Base-by-base conservation (phyloP, 1,284 basidiomycete species). In the Leccinum pachyderme region DNA sequence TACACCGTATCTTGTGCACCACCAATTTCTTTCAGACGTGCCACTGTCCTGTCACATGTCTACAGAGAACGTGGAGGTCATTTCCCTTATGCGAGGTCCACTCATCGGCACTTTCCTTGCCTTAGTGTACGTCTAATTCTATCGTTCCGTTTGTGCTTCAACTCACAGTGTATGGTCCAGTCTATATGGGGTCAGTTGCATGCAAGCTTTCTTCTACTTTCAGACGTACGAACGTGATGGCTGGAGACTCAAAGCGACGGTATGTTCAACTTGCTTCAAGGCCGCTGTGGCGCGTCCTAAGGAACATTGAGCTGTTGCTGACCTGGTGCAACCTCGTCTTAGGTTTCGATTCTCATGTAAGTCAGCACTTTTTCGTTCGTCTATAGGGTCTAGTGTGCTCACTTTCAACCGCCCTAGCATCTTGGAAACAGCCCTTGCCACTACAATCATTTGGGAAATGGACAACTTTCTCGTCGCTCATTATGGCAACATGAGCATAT, bases 131-230 rank as follows among this genome's bases (percentile, higher is more conserved):
- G 65, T 62, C 18, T n/a, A 27, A 2, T 18, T 29, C 22, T 37
- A n/a, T 33, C 12, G 11, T 12, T 25, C 7, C 8, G 1, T 15
- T 7, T 18, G 5, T 46, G 47, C 32, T 18, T 25, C 7, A 48
- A 5, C 28, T 28, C 6, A 28, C 28, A 28, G 29, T 4, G 12
- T n/a, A 68, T 28, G 68, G 66, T n/a, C n/a, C n/a, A n/a, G n/a
- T n/a, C n/a, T n/a, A n/a, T n/a, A n/a, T n/a, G n/a, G n/a, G 8
- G 48, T 68, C n/a, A 70, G 68, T 5, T 68, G 65, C 52, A 57
- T 60, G 43, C 66, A 68, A 24, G 59, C 63, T 6, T 58, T 70
- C 37, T 69, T 64, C 27, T 68, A 68, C 55, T 71, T 61, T 27
- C 60, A 55, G 25, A 68, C 63, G 1, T 68, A 70, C 54, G 54